Base-by-base conservation (phyloP, 169 alveolate genomes). In the Blepharisma undulans region DNA sequence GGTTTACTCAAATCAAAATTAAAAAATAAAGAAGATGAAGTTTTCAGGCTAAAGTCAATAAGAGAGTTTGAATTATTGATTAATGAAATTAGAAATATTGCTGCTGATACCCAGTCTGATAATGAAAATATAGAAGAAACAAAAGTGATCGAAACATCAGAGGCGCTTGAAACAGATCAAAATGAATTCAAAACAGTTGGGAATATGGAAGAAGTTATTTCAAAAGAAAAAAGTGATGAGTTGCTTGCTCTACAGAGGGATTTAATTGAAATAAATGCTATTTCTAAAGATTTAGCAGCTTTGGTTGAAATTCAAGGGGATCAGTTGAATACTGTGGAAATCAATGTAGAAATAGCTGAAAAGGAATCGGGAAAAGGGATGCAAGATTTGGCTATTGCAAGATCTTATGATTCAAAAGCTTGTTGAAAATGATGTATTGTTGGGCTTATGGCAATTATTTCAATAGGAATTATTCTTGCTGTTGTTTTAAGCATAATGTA, bases 251-350 rank as follows among this genome's bases (percentile, higher is more conserved):
- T 79, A 4, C 61, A 79, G 12, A 79, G 61, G 27, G 87, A 79
- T 33, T 27, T 79, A 33, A 27, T 33, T 79, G 87, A 79, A 32
- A 33, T 79, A 33, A 32, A 32, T 4, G 12, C 1, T 1, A 79
- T 79, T 27, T 79, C 34, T 2, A 79, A 79, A 79, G 87, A 79
- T 33, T n/a, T 79, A n/a, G 87, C 71, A 79, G 80, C 34, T 79
- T 27, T 79, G 30, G 87, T 79, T 22, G 30, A 79, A 79, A 33
- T 27, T 30, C 61, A 79, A 32, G 87, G 87, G 12, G 87, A 33
- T 16, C 36, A 30, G 18, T 33, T 79, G 10, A 33, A 79, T 33
- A 33, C 29, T 10, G 61, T 33, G 29, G 87, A 79, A 79, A 79
- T 33, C 29, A 79, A 79, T 33, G 87, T 79, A 2, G 61, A 29